A percentile compares a stretch with the other conserved stretches of the same genome.
These are phyloP conservation scores for Fragosphaeria purpurea DNA, from an alignment of 2,329 filamentous ascomycete genomes.

Conservation along the genomic window DNA sequence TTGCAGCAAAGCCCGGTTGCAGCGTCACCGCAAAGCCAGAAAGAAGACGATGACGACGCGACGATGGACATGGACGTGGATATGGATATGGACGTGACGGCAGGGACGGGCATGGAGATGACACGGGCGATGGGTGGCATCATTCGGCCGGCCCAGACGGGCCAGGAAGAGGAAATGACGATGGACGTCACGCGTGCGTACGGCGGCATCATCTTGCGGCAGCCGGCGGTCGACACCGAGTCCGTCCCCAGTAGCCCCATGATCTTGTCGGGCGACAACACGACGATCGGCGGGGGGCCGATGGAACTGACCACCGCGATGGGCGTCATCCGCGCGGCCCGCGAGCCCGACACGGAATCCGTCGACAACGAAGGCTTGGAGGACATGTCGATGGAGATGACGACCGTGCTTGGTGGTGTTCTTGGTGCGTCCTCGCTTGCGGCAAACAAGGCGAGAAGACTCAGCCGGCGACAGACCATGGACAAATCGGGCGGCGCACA, in stretches of 20 bases:
- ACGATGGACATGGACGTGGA: slow-evolving; percentile 40
- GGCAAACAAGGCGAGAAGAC: slow-evolving; percentile 8
- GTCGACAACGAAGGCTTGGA: slow-evolving; percentile 39
- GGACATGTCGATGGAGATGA: slow-evolving; percentile 74
- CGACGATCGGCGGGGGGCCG: slow-evolving; percentile 31
- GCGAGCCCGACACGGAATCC: slow-evolving; percentile 19
- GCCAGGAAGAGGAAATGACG: slow-evolving; percentile 53
- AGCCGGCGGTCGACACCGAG: slow-evolving; percentile 10
- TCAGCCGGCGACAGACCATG: slow-evolving; percentile 15
- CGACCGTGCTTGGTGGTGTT: slow-evolving; percentile 51
- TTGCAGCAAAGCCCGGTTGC: slow-evolving; percentile 11
- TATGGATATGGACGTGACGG: slow-evolving; percentile 25
- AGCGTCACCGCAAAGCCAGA: slow-evolving; percentile 11
- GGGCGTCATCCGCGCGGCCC: slow-evolving; percentile 50
- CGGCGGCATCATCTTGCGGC: slow-evolving; percentile 61
- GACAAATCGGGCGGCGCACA: slow-evolving; percentile 11
- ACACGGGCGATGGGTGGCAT: slow-evolving; percentile 36
- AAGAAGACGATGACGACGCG: slow-evolving; percentile 33
- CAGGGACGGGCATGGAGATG: slow-evolving; percentile 44
- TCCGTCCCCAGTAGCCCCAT: slow-evolving; percentile 17
- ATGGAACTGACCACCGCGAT: slow-evolving; percentile 82
- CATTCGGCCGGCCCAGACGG: slow-evolving; percentile 16
- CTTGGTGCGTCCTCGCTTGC: slow-evolving; percentile 19
- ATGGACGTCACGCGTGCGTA: slow-evolving; percentile 89
- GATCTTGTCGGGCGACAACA: slow-evolving; percentile 39